Evolutionary conservation across 306 rosid genomes (phyloP), one percentile per base, ranked within the genome.

Genomic region (Oemleria cerasiformis): DNA sequence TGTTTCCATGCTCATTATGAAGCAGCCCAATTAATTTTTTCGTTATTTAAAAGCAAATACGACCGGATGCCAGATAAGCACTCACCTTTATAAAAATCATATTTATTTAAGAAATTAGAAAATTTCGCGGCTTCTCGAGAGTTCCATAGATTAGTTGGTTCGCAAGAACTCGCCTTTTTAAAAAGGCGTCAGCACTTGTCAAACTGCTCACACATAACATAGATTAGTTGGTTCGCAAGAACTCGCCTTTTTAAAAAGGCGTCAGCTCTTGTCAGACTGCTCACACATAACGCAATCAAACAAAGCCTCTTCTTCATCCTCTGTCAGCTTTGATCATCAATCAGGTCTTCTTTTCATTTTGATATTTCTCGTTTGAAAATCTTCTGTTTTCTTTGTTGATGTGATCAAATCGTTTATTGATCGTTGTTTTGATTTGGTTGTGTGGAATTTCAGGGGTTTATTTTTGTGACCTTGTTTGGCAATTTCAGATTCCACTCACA

Each of bases 401-500:
- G 17, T 9, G 0, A 5, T 8, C 7, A 21, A 40, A 19, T 59
- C 41, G n/a, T 5, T 44, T 15, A 73, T 73, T 43, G 54, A 67
- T 51, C 23, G 54, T 39, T 72, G 25, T 21, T 23, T 38, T 67
- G 41, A 60, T 67, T 74, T 9, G 64, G 6, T 2, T 6, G 49
- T 45, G 39, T 63, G 60, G 25, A 63, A 58, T 63, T 69, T 55
- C 79, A 69, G 83, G 75, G 67, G 3, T 58, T 69, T 42, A 63
- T 17, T 73, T 78, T 76, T 70, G 80, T 73, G 81, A 71, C 72
- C 80, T 74, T 67, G 70, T 78, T 77, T 69, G 66, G 57, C 73
- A 70, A 58, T 76, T 50, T 70, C 70, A 75, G 86, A 70, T 45
- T 55, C 72, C 5, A 30, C 64, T 16, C 72, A 73, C 69, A 71